Evolutionary conservation across 805 yeast species (phyloP).

Genomic region (Blastobotrys muscicola): DNA sequence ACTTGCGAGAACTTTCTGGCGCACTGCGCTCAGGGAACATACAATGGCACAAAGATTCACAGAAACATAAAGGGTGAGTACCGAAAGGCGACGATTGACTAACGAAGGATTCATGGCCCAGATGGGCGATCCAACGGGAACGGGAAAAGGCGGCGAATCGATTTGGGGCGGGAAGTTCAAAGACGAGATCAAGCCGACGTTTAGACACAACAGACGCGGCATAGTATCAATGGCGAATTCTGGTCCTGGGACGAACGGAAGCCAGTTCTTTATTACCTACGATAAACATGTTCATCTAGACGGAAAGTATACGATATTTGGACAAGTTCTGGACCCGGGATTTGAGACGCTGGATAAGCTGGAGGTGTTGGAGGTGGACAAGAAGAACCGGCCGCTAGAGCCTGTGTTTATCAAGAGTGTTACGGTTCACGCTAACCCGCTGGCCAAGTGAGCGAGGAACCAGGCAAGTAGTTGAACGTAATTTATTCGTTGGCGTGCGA

Average conservation of each 20-base stretch:
- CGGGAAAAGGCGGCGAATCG: slow-evolving; percentile 29
- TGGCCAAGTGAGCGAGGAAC: slow-evolving; percentile 21
- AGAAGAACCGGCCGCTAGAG: slow-evolving; percentile 30
- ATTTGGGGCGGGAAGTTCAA: slow-evolving; percentile 37
- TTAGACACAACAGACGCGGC: slow-evolving; percentile 72
- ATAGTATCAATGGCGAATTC: slow-evolving; percentile 85
- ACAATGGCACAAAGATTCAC: slow-evolving; percentile 25
- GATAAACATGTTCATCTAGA: slow-evolving; percentile 61
- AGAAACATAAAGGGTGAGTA: slow-evolving; percentile 33
- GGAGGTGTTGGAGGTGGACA: slow-evolving; percentile 46
- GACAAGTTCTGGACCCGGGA: slow-evolving; percentile 40
- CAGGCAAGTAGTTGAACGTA: neutral
- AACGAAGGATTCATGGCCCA: slow-evolving; percentile 27
- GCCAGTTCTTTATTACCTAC: slow-evolving; percentile 82
- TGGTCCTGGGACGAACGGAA: slow-evolving; percentile 87
- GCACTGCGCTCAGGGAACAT: slow-evolving; percentile 37
- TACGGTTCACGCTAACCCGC: slow-evolving; percentile 37
- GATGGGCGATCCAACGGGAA: slow-evolving; percentile 30
- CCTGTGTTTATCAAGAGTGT: slow-evolving; percentile 25
- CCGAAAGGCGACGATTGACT: slow-evolving; percentile 3
- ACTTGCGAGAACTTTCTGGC: slow-evolving; percentile 38
- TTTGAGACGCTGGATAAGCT: slow-evolving; percentile 43
- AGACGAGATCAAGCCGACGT: slow-evolving; percentile 28
- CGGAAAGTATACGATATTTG: slow-evolving; percentile 73
- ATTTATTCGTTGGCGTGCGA: neutral